Evolutionary conservation across 352 stramenopile species (phyloP), one percentile per base, ranked within the genome.

Genomic region (Blastocystis sp.): DNA sequence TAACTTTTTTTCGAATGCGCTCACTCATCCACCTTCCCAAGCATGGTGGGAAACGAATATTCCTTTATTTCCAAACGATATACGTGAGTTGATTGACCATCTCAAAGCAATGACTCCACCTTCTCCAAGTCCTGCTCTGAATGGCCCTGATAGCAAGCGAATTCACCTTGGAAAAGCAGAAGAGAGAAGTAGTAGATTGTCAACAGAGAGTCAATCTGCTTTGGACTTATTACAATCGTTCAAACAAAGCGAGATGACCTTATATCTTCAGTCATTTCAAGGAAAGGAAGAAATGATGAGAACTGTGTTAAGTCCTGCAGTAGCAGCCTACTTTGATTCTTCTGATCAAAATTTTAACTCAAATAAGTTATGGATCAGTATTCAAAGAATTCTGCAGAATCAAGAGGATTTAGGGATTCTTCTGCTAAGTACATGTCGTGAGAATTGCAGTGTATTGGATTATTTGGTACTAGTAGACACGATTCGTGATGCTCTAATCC

Each of bases 11-110:
- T 26, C n/a, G 50, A 26, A 34, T 3, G 34, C 70, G 11, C 41
- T 80, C 23, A 23, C 70, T 4, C 70, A 80, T 11, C 39, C 39
- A 26, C 70, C 70, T 1, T 37, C 70, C 5, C 70, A 80, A 8
- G 1, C 20, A n/a, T 80, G 70, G 70, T 80, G 70, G 70, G 70
- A 80, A 15, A 50, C 43, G 20, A 37, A 64, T 62, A n/a, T 64
- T 7, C 3, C 34, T 9, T 53, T 64, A 26, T 62, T 80, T 9
- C 70, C 70, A 7, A 20, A 41, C 15, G 70, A 80, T 23, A 20
- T 80, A 6, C 70, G 64, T 29, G 64, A 80, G 20, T 53, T 80
- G 13, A 23, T 80, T n/a, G 55, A 66, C 20, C 70, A 80, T 41
- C 20, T 80, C 3, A 80, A 79, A n/a, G n/a, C 34, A 37, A 26